phyloP scores from a whole-genome alignment of 2,329 filamentous ascomycete genomes.

The Zymoseptoria brevis region DNA sequence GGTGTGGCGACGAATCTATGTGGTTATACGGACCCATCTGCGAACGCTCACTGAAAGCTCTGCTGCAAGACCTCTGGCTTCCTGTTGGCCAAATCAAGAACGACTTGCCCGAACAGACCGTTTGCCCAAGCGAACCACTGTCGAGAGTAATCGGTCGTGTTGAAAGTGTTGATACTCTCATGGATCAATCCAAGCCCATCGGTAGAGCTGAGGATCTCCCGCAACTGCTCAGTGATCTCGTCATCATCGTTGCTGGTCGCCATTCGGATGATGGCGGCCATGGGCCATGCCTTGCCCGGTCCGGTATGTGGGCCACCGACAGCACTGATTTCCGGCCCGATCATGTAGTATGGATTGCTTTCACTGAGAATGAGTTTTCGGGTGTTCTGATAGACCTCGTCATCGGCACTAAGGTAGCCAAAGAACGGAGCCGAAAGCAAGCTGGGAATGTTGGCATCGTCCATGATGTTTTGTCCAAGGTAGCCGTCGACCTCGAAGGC shows the following conservation, averaged over 20 bases:
- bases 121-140: constrained; percentile 47
- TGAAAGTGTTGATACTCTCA: constrained; percentile 44
- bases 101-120: constrained; percentile 17
- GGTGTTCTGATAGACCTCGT: constrained; percentile 40
- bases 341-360: constrained; percentile 44
- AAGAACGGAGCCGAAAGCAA: constrained; percentile 58
- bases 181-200: constrained; percentile 44
- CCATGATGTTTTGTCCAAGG: constrained; percentile 38
- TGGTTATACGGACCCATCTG: constrained; percentile 23
- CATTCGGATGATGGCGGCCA: constrained; percentile 45
- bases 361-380: constrained; percentile 38
- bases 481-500: constrained; percentile 45
- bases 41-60: constrained; percentile 33
- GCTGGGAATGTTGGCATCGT: constrained; percentile 63
- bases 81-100: constrained; percentile 16
- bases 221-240: constrained; percentile 39
- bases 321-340: constrained; percentile 40
- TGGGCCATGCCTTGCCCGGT: constrained; percentile 43
- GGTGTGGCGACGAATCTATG: constrained; percentile 22
- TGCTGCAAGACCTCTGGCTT: constrained; percentile 27
- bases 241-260: constrained; percentile 42
- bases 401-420: constrained; percentile 43
- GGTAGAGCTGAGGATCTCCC: constrained; percentile 40
- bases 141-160: constrained; percentile 39
- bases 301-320: constrained; percentile 44